These are phyloP conservation scores for Globisporangium barbulae DNA, from an alignment of 352 stramenopile genomes.

Conservation along the genomic window DNA sequence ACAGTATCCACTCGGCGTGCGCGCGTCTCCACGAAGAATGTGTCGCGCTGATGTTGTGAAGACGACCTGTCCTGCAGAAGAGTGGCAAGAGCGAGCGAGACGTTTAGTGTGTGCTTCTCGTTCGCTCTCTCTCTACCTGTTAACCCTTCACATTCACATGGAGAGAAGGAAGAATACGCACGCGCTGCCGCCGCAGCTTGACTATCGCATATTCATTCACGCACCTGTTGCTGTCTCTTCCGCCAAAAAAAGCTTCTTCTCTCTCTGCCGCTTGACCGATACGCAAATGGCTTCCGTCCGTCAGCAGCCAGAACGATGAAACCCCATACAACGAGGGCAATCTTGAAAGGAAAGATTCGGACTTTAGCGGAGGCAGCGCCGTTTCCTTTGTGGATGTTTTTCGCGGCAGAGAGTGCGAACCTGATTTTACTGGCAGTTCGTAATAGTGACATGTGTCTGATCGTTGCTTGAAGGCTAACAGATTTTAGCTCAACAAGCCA, in stretches of 20 bases:
- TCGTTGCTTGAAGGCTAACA: not conserved
- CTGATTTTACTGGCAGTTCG: not conserved
- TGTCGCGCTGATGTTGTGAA: not conserved
- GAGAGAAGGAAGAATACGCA: not conserved
- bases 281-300: conserved; percentile 1
- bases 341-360: conserved; percentile 19
- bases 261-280: conserved; percentile 9
- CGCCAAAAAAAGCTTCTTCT: conserved; percentile 7
- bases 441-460: not conserved
- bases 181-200: not conserved
- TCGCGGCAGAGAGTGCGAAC: conserved; percentile 9
- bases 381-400: conserved; percentile 10
- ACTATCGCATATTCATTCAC: conserved; percentile 7
- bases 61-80: not conserved
- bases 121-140: not conserved
- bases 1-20: not conserved
- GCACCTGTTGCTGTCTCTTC: conserved; percentile 8
- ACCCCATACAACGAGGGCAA: conserved; percentile 8
- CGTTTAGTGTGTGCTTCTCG: conserved; percentile 1
- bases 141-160: not conserved
- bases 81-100: not conserved
- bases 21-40: not conserved
- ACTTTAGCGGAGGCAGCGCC: conserved; percentile 4
- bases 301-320: conserved; percentile 1
- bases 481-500: not conserved